These are phyloP conservation scores for Claviceps capensis DNA, from an alignment of 2,329 filamentous ascomycete species.

Conservation along the genomic window DNA sequence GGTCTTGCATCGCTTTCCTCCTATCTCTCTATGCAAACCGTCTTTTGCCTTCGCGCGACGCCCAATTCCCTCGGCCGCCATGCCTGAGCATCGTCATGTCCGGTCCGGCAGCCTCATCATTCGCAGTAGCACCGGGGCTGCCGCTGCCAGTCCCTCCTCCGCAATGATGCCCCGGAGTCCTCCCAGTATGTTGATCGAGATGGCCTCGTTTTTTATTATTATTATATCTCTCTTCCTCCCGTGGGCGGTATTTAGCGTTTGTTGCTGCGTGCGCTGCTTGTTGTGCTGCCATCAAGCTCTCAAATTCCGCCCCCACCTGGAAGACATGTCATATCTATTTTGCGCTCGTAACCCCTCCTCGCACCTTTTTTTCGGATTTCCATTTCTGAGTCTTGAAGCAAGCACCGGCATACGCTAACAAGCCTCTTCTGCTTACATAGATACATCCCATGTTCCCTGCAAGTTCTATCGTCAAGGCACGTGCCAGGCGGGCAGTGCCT, in stretches of 20 bases:
- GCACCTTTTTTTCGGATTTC: no score
- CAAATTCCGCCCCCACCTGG: constrained; percentile 5
- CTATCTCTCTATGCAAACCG: constrained; percentile 2
- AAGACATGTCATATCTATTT: no score
- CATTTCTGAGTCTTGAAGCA: no score
- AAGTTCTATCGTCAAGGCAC: constrained; percentile 97
- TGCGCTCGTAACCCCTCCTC: no score
- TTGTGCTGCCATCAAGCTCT: background rate
- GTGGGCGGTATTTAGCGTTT: background rate
- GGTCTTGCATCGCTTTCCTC: constrained; percentile 5
- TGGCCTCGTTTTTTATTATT: background rate
- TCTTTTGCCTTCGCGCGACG: constrained; percentile 4
- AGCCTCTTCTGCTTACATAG: constrained; percentile 29
- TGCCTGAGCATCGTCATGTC: constrained; percentile 42
- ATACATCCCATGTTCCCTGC: constrained; percentile 95
- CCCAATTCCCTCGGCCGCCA: constrained; percentile 13
- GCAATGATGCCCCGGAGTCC: constrained; percentile 39
- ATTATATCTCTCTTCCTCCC: background rate
- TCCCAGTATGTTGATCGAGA: constrained; percentile 29
- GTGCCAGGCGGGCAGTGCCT: constrained; percentile 90
- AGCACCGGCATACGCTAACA: background rate
- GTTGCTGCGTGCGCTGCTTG: background rate
- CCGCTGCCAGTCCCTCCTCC: constrained; percentile 10
- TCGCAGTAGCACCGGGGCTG: constrained; percentile 17
- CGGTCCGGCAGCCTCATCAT: constrained; percentile 45